phyloP scores from a whole-genome alignment of 305 asterid genomes.

The Fraxinus baroniana region DNA sequence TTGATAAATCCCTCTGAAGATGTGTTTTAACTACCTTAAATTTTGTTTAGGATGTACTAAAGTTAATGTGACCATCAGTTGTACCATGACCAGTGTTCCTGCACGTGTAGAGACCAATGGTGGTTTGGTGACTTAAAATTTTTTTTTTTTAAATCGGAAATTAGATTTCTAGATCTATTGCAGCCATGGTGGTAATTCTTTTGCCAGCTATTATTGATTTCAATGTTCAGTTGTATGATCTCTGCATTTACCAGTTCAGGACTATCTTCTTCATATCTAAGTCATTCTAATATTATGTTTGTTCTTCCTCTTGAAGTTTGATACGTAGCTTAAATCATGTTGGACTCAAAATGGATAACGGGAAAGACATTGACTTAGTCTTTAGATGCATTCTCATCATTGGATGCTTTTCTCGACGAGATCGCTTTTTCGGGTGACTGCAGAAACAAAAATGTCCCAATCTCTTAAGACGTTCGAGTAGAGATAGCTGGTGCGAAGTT shows the following conservation, averaged over 20 bases:
- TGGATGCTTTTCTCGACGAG: no score
- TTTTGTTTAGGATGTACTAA: not conserved
- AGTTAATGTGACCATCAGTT: not conserved
- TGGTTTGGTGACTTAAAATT: not conserved
- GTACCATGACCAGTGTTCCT: not conserved
- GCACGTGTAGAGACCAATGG: not conserved
- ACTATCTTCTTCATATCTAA: not conserved
- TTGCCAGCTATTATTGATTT: not conserved
- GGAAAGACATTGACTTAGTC: not conserved
- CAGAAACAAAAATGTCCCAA: not conserved
- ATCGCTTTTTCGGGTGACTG: not conserved
- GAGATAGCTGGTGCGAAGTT: not conserved
- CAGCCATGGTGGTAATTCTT: not conserved
- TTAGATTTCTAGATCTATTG: not conserved
- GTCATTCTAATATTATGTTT: not conserved
- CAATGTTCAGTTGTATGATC: not conserved
- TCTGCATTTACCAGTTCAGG: not conserved
- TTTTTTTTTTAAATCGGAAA: no score
- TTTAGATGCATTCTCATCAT: not conserved
- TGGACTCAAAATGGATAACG: not conserved
- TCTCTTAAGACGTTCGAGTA: not conserved
- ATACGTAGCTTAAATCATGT: not conserved
- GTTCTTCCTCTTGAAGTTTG: not conserved
- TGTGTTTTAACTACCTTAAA: not conserved
- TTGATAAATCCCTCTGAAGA: not conserved